A percentile compares a stretch with the other conserved stretches of the same genome.
These are phyloP conservation scores for Pichia exigua DNA, from an alignment of 805 yeast genomes.

Conservation along the genomic window DNA sequence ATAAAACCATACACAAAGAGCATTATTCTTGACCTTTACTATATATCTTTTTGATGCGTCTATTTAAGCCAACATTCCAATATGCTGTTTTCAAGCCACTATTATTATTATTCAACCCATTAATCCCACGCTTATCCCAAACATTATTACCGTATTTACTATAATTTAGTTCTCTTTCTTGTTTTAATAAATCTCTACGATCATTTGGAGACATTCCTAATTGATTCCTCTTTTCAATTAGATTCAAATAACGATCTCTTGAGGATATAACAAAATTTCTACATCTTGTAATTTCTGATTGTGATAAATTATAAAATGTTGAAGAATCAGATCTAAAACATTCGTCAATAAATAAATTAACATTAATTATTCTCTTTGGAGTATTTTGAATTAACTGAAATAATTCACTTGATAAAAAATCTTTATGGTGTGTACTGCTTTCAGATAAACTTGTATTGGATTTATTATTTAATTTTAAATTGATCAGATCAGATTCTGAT, in stretches of 20 bases:
- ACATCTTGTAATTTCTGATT: conserved; percentile 73
- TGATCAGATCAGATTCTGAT: background rate
- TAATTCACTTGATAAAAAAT: conserved; percentile 30
- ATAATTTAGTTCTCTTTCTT: background rate
- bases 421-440: conserved; percentile 18
- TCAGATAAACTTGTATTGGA: conserved; percentile 3
- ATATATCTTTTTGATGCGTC: conserved; percentile 21
- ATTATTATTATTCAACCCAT: background rate
- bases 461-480: conserved; percentile 1
- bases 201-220: conserved; percentile 26
- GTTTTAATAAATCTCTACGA: conserved; percentile 20
- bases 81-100: conserved; percentile 25
- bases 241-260: conserved; percentile 34
- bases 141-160: background rate
- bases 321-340: conserved; percentile 46
- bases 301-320: conserved; percentile 51
- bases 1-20: too few relatives aligned
- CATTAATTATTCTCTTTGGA: conserved; percentile 67
- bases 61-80: conserved; percentile 30
- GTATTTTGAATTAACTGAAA: conserved; percentile 81
- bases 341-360: conserved; percentile 58
- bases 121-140: background rate
- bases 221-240: conserved; percentile 25
- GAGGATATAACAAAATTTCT: conserved; percentile 68
- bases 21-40: conserved; percentile 16